phyloP scores from a whole-genome alignment of 306 rosid genomes.

The Corylus heterophylla region DNA sequence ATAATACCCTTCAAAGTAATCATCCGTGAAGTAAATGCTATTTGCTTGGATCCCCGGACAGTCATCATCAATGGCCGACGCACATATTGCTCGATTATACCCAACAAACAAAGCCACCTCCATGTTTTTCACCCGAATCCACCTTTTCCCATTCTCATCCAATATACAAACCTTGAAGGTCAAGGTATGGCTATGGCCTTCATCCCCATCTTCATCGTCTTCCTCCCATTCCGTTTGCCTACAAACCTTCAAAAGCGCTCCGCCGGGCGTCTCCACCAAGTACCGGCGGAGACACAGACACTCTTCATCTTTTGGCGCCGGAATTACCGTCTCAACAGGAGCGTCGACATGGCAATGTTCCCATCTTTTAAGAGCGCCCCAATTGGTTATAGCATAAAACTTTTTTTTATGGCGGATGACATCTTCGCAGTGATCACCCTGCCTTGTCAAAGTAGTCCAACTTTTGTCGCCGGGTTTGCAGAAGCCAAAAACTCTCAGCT shows the following conservation, averaged over 20 bases:
- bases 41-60: neutral
- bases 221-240: neutral
- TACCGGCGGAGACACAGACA: neutral
- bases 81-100: neutral
- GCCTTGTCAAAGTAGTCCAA: conserved; percentile 1
- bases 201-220: conserved; percentile 3
- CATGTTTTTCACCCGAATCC: neutral
- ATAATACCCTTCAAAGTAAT: neutral
- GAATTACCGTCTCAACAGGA: neutral
- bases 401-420: too few species aligned
- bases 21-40: conserved; percentile 6
- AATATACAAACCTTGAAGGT: conserved; percentile 1
- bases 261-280: neutral
- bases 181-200: neutral
- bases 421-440: neutral
- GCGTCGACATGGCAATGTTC: neutral
- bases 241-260: neutral
- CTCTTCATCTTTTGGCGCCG: neutral
- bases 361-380: conserved; percentile 9
- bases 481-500: neutral
- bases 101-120: neutral
- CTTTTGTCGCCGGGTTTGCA: neutral
- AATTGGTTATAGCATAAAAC: conserved; percentile 2
- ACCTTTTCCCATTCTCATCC: neutral
- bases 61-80: conserved; percentile 4